phyloP scores from a whole-genome alignment of 305 asterid genomes.

The Rubia tinctorum region DNA sequence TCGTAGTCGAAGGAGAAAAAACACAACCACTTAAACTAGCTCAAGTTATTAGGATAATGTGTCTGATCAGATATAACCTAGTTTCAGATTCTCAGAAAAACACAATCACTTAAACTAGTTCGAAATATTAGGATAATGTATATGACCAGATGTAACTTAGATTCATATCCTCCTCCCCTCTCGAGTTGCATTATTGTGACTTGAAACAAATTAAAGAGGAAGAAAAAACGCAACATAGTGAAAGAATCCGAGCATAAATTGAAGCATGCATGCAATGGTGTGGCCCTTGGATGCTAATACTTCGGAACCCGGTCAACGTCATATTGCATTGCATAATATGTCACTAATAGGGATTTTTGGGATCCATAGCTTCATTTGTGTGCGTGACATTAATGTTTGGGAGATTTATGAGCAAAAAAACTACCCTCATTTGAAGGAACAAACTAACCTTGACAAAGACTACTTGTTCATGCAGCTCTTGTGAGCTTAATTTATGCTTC shows the following conservation, averaged over 20 bases:
- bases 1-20: too few relatives aligned
- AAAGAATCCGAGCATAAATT: not conserved
- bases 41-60: too few relatives aligned
- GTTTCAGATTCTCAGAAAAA: too few relatives aligned
- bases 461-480: conserved; percentile 32
- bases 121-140: too few relatives aligned
- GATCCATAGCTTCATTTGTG: conserved; percentile 28
- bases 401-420: conserved; percentile 46
- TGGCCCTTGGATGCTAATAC: not conserved
- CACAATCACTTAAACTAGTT: too few relatives aligned
- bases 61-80: too few relatives aligned
- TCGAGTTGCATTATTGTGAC: too few relatives aligned
- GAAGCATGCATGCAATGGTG: conserved; percentile 16
- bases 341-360: too few relatives aligned
- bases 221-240: not conserved
- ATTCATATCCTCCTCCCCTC: too few relatives aligned
- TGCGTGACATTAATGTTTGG: conserved; percentile 39
- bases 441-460: conserved; percentile 35
- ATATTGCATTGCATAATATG: not conserved
- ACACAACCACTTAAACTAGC: too few relatives aligned
- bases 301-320: not conserved
- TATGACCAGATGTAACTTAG: too few relatives aligned
- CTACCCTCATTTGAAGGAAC: conserved; percentile 29
- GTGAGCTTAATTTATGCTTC: conserved; percentile 35
- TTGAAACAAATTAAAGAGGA: not conserved